A percentile compares a stretch with the other conserved stretches of the same genome.
These are phyloP conservation scores for Elaeagnus macrophylla DNA, from an alignment of 306 rosid genomes.

Conservation along the genomic window DNA sequence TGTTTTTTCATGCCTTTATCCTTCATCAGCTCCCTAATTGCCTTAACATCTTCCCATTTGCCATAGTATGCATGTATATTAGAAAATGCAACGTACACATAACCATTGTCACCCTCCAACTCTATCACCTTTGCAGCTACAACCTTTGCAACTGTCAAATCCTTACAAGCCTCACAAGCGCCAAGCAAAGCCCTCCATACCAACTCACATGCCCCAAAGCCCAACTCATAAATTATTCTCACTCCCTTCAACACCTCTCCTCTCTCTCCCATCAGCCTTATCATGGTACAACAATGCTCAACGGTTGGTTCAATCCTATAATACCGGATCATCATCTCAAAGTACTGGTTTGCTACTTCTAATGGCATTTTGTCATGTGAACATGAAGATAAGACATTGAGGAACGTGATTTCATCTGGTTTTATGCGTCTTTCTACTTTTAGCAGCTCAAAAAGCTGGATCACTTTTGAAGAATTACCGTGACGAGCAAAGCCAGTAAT, in stretches of 20 bases:
- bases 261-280: slow-evolving; percentile 59
- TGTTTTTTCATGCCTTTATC: slow-evolving; percentile 41
- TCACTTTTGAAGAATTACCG: slow-evolving; percentile 35
- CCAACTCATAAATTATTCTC: slow-evolving; percentile 42
- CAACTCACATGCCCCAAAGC: slow-evolving; percentile 38
- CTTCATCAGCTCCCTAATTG: slow-evolving; percentile 44
- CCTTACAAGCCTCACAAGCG: slow-evolving; percentile 38
- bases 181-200: slow-evolving; percentile 70
- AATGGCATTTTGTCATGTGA: slow-evolving; percentile 38
- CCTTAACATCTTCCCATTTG: slow-evolving; percentile 56
- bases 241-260: slow-evolving; percentile 46
- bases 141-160: slow-evolving; percentile 36
- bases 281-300: slow-evolving; percentile 64
- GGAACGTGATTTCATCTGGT: slow-evolving; percentile 67
- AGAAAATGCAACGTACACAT: slow-evolving; percentile 47
- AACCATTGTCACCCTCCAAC: slow-evolving; percentile 43
- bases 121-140: slow-evolving; percentile 55
- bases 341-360: slow-evolving; percentile 28
- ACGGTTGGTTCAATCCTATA: slow-evolving; percentile 41
- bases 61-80: slow-evolving; percentile 50
- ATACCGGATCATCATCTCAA: slow-evolving; percentile 38
- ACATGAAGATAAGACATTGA: slow-evolving; percentile 45
- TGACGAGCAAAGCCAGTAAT: slow-evolving; percentile 52
- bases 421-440: slow-evolving; percentile 29
- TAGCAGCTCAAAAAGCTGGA: slow-evolving; percentile 37